Evolutionary conservation across 192 early-diverging fungal genomes (phyloP), one percentile per base, ranked within the genome.

Genomic region (Thamnidium elegans): DNA sequence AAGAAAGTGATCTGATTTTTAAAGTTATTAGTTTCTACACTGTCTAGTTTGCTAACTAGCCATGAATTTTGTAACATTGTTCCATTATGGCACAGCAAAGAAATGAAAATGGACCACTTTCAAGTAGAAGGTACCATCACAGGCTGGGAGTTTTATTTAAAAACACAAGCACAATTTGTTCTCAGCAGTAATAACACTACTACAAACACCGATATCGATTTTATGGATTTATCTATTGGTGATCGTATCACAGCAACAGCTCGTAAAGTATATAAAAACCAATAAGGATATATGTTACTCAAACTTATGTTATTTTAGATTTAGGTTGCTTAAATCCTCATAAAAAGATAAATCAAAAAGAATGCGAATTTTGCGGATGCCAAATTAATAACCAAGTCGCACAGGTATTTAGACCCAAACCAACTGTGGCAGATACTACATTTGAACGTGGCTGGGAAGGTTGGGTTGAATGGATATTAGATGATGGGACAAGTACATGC

Each of bases 401-500:
- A 56, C 54, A 55, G 7, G 13, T 52, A 10, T 66, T 66, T 20
- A 26, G 52, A 5, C 32, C 17, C 13, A 55, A 50, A 58, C 43
- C 48, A 17, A 46, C 47, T 51, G 8, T 19, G 30, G 53, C 51
- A 43, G 51, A 43, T 6, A 13, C 4, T 15, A 44, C 5, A 21
- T n/a, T 7, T 26, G 7, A 45, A 30, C 23, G 14, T 53, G 50
- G 36, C 17, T 64, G 63, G 63, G 14, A 44, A 15, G 65, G 65
- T 7, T 66, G 65, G 65, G 21, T 66, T 20, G 65, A 55, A 36
- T 64, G 62, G 69, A 31, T 51, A 3, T 26, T 70, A 8, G 69
- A 70, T 50, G 69, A 70, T 52, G 69, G 69, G n/a, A 65, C 55
- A 11, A 53, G 56, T 19, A 32, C 31, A 26, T 50, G 63, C 19